Conservation (phyloP, 345 rosid genomes). For the Acer negundo region DNA sequence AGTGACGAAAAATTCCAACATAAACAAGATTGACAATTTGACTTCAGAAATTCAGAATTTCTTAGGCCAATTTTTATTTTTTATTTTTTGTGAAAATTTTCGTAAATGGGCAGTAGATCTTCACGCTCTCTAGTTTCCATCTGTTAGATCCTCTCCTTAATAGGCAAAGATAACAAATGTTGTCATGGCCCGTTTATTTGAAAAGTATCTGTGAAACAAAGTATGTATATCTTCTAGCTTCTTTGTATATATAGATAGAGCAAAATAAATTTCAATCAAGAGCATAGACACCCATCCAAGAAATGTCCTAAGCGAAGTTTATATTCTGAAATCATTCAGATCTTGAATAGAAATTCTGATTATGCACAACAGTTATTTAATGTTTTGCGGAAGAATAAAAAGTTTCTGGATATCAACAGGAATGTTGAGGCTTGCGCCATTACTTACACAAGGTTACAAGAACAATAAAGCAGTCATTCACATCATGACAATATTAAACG, state of each 20-base stretch:
- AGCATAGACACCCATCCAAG: neutral
- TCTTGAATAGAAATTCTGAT: slow-evolving; percentile 2
- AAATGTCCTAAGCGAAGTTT: neutral
- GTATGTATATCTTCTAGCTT: too few relatives aligned
- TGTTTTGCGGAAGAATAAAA: neutral
- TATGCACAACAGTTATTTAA: slow-evolving; percentile 6
- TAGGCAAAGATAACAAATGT: too few relatives aligned
- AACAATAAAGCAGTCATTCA: neutral
- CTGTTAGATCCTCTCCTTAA: too few relatives aligned
- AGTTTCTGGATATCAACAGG: neutral
- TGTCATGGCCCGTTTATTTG: too few relatives aligned
- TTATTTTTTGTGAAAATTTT: too few relatives aligned
- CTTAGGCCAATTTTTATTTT: too few relatives aligned
- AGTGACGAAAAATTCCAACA: too few relatives aligned
- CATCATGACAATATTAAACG: slow-evolving; percentile 72
- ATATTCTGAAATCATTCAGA: neutral
- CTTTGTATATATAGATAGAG: neutral
- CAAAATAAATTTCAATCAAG: neutral
- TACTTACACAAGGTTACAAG: slow-evolving; percentile 9
- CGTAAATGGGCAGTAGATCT: too few relatives aligned
- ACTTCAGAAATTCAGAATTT: too few relatives aligned
- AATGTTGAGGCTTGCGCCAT: slow-evolving; percentile 23
- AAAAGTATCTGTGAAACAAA: too few relatives aligned
- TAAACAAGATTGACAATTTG: too few relatives aligned
- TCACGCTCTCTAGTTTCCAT: too few relatives aligned